Percentiles rank a stretch among this genome's conserved stretches.
These are phyloP conservation scores for Backusella sp. DNA, from an alignment of 192 early-diverging fungal genomes.

Conservation along the genomic window DNA sequence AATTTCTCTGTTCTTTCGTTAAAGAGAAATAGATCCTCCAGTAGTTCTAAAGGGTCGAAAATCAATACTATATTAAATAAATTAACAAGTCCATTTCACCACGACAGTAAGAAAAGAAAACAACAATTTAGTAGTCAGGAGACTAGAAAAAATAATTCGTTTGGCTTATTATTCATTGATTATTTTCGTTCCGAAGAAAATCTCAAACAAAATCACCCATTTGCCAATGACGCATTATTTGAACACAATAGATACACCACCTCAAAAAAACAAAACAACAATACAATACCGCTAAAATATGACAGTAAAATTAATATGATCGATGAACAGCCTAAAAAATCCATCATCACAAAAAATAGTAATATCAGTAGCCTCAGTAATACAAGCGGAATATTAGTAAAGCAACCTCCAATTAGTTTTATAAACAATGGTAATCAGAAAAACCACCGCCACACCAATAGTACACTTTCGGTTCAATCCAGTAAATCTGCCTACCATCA, in stretches of 20 bases:
- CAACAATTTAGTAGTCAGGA: conserved; percentile 7
- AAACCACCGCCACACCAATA: conserved; percentile 24
- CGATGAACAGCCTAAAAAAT: not conserved
- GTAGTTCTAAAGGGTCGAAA: conserved; percentile 1
- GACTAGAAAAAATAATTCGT: not conserved
- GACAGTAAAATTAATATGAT: not conserved
- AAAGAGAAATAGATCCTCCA: conserved; percentile 18
- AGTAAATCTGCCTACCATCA: not conserved
- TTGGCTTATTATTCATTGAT: conserved; percentile 16
- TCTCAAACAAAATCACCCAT: not conserved
- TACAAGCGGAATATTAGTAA: conserved; percentile 9
- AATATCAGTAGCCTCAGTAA: not conserved
- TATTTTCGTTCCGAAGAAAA: conserved; percentile 14
- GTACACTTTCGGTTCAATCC: conserved; percentile 1
- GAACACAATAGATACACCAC: conserved; percentile 15
- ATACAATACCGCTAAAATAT: not conserved
- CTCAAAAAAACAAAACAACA: not conserved
- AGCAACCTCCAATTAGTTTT: not conserved
- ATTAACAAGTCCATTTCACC: conserved; percentile 11
- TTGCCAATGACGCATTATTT: conserved; percentile 1
- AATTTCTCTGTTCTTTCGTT: conserved; percentile 10
- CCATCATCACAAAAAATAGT: conserved; percentile 10
- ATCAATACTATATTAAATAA: conserved; percentile 4
- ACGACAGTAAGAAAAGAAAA: conserved; percentile 5
- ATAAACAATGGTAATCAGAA: not conserved